Base-by-base conservation (phyloP, 495 filamentous ascomycete species). In the Hypomontagnella monticulosa region DNA sequence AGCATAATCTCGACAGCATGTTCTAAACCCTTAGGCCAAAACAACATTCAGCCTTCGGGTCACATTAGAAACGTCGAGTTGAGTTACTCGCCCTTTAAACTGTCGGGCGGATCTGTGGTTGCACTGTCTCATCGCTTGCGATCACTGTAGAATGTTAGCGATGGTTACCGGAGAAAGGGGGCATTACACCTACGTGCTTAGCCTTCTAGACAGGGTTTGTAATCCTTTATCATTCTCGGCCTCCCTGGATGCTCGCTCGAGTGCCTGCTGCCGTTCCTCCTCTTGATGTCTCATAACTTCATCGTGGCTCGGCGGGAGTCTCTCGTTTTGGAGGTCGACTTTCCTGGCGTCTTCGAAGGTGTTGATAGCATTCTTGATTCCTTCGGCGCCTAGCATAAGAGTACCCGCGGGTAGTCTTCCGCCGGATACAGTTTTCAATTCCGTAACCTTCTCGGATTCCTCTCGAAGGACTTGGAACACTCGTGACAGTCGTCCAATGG, bases 391-490 rank as follows among this genome's bases (percentile, higher is more conserved):
- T 20, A 99, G 86, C 94, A 99, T 98, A 44, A 99, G 87, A 16
- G 96, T 99, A 50, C 95, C 95, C 10, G 94, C 91, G 4, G 95
- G 95, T 52, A 99, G 86, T 75, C 93, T 88, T 38, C 96, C 95
- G 49, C 95, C 95, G 54, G 93, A 89, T 30, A 93, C 95, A 30
- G 93, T 97, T 85, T 99, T 99, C 75, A 99, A 87, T 77, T 99
- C 95, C 37, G 93, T 97, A 54, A 99, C 93, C 60, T 91, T 84
- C 80, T 99, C 95, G 3, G 94, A 97, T 76, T 99, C 96, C 76
- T 99, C 95, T 70, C 95, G 92, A 63, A 99, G 80, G 20, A 99
- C 95, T 75, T 99, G 93, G 89, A 99, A 99, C 57, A 99, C 96
- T 72, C 95, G 91, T 37, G 96, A 98, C 36, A 99, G 81, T 62